Evolutionary conservation across 768 basidiomycete genomes (phyloP).

Genomic region (Inosperma sp.): DNA sequence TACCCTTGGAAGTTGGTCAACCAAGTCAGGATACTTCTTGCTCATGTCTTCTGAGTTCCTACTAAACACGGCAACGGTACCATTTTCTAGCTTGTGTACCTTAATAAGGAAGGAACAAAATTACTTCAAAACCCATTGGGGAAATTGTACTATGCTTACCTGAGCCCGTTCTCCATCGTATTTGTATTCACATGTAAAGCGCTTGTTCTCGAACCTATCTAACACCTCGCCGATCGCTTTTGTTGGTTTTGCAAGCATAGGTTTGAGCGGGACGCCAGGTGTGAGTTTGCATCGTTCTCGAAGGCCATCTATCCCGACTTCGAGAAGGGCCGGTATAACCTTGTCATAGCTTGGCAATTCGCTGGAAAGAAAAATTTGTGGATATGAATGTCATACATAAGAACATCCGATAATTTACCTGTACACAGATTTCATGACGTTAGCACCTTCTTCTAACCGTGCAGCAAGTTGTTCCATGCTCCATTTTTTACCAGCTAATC

Average conservation of each 20-base stretch:
- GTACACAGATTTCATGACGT: constrained; percentile 84
- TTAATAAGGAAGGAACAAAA: constrained; percentile 24
- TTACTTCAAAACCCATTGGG: background rate
- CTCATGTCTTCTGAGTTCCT: constrained; percentile 99
- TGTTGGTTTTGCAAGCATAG: constrained; percentile 98
- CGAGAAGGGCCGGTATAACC: constrained; percentile 86
- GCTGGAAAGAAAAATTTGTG: constrained; percentile 35
- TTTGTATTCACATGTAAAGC: constrained; percentile 98
- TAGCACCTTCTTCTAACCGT: constrained; percentile 71
- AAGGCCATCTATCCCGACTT: constrained; percentile 68
- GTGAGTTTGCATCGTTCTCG: constrained; percentile 80
- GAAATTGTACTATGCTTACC: constrained; percentile 32
- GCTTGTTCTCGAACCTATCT: constrained; percentile 92
- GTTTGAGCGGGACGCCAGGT: constrained; percentile 94
- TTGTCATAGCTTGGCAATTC: constrained; percentile 91
- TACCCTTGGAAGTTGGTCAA: constrained; percentile 87
- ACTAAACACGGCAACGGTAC: constrained; percentile 87
- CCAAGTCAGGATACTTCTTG: constrained; percentile 97
- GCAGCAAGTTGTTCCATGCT: constrained; percentile 65
- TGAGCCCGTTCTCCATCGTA: constrained; percentile 99
- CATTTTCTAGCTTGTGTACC: constrained; percentile 83
- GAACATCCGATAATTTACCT: constrained; percentile 50
- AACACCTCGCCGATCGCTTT: constrained; percentile 98
- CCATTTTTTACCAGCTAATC: constrained; percentile 66
- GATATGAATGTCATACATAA: constrained; percentile 4